Percentiles rank a stretch among this genome's conserved stretches.
phyloP scores from a whole-genome alignment of 768 basidiomycete genomes.

The Tulasnella sp. region DNA sequence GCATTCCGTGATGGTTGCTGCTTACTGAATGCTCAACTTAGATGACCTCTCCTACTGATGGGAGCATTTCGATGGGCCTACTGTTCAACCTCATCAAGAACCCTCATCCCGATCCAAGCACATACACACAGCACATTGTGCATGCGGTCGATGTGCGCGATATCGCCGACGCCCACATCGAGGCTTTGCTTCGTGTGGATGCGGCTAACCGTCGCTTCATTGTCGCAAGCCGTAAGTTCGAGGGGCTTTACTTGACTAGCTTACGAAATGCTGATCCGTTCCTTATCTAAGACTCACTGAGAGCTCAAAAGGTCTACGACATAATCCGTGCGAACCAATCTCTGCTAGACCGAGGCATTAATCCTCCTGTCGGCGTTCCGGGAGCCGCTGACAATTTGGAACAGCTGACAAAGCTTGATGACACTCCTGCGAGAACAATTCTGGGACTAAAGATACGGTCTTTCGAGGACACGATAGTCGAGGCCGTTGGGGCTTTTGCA shows the following conservation, averaged over 20 bases:
- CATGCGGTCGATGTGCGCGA: slow-evolving; percentile 38
- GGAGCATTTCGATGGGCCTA: background rate
- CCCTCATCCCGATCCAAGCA: background rate
- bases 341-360: too few species aligned
- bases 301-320: too few species aligned
- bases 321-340: too few species aligned
- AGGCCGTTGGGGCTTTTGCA: too few species aligned
- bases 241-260: background rate
- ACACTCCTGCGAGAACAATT: too few species aligned
- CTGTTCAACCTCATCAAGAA: background rate
- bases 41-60: background rate
- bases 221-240: slow-evolving; percentile 20
- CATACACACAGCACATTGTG: background rate
- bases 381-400: too few species aligned
- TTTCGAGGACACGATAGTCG: too few species aligned
- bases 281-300: too few species aligned
- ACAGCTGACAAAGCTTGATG: too few species aligned
- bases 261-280: background rate
- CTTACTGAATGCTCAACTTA: background rate
- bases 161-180: slow-evolving; percentile 34
- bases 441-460: too few species aligned
- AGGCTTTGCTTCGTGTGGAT: slow-evolving; percentile 29
- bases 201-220: slow-evolving; percentile 33
- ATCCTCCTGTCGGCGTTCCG: too few species aligned
- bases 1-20: background rate